Base-by-base conservation (phyloP, 2,329 filamentous ascomycete genomes). In the Lecanicillium sp. region DNA sequence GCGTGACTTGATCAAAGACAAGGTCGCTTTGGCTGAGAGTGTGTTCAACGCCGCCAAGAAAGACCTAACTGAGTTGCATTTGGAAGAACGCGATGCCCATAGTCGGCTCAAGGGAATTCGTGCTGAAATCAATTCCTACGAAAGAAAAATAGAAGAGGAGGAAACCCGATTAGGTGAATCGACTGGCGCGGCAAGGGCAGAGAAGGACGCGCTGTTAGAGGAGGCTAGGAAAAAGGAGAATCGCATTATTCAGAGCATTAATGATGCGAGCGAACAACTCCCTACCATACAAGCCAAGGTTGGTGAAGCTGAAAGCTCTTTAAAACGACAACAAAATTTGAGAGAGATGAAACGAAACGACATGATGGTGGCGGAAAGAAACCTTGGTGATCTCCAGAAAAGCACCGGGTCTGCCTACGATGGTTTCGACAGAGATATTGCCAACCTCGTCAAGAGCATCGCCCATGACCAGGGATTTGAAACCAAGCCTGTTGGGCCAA, bases 401-500 rank as follows among this genome's bases (percentile, higher is more conserved):
- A 62, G 58, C 50, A 79, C 81, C 35, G 78, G 78, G 1, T 75
- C 81, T 41, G 75, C 75, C 41, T 78, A 79, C 37, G 77, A 76
- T 49, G 84, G 77, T 0, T 96, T 85, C 57, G 78, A 83, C 35
- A 62, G 65, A 1, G 76, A 75, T 33, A 77, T 94, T 58, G 72
- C 75, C 1, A 67, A 71, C 2, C 75, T 96, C 3, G 67, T 94
- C 6, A 72, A 68, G 45, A 76, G 75, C n/a, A 87, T 97, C 52
- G 73, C 80, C 5, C 69, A 72, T n/a, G 87, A 95, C 49, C 64
- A 54, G 2, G 73, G 81, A 0, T 97, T 94, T 60, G 69, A 72
- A 20, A 70, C 78, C 36, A 83, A 77, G 52, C 93, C 93, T 2
- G 72, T 97, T 27, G 93, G 93, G 0, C 93, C 93, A 0, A 72